Evolutionary conservation across 495 filamentous ascomycete species (phyloP).

Genomic region (Neohortaea acidophila): DNA sequence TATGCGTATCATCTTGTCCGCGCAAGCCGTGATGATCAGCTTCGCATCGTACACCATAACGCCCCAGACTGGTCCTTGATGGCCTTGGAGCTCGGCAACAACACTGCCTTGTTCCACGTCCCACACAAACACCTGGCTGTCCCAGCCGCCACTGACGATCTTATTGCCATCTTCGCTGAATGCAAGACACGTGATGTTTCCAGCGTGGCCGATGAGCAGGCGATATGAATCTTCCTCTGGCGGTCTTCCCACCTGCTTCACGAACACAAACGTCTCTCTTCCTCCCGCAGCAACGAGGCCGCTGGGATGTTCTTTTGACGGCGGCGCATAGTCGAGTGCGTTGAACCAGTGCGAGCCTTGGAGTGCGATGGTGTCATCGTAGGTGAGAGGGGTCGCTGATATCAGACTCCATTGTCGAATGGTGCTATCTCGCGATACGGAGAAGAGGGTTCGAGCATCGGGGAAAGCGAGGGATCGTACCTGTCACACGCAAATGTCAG

Average conservation of each 20-base stretch:
- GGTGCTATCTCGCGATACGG: constrained; percentile 80
- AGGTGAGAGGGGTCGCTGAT: constrained; percentile 48
- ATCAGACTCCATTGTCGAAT: constrained; percentile 72
- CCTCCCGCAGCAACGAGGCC: constrained; percentile 78
- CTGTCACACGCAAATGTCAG: constrained; percentile 33
- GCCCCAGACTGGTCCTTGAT: constrained; percentile 75
- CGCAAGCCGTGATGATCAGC: constrained; percentile 75
- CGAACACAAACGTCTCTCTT: constrained; percentile 84
- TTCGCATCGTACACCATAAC: constrained; percentile 69
- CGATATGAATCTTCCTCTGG: constrained; percentile 65
- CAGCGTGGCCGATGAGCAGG: constrained; percentile 67
- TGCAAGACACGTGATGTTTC: constrained; percentile 80
- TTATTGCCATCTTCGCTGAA: constrained; percentile 50
- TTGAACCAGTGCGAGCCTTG: constrained; percentile 76
- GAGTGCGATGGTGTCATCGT: constrained; percentile 58
- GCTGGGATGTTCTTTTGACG: constrained; percentile 53
- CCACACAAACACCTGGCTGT: constrained; percentile 71
- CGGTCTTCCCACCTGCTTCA: constrained; percentile 49
- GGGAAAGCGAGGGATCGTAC: constrained; percentile 82
- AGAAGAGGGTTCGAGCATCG: constrained; percentile 52
- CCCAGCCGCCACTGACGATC: constrained; percentile 92
- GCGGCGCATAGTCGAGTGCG: constrained; percentile 58
- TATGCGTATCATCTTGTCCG: constrained; percentile 75
- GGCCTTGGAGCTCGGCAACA: constrained; percentile 52
- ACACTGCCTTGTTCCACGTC: constrained; percentile 48